Conservation (phyloP, 441 rosid genomes). For the Kokia cookei region DNA sequence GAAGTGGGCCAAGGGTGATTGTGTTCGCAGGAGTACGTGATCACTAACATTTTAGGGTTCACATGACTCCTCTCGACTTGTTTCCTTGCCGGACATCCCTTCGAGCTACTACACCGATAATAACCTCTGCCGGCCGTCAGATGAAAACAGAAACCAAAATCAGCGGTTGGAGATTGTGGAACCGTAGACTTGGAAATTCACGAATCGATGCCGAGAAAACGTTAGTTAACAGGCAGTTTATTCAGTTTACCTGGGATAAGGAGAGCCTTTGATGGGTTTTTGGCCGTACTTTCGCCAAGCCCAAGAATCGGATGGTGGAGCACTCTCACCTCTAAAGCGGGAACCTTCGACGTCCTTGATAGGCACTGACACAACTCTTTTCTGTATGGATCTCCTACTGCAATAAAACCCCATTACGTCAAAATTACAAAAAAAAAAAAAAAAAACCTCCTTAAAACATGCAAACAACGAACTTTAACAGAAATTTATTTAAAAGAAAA, state of each 20-base stretch:
- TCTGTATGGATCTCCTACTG: constrained; percentile 61
- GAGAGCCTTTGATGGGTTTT: constrained; percentile 98
- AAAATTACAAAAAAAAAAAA: background rate
- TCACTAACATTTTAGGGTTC: constrained; percentile 76
- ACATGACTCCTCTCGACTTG: constrained; percentile 85
- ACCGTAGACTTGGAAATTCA: background rate
- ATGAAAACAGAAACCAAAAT: background rate
- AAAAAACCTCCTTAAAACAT: background rate
- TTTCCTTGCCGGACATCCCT: constrained; percentile 94
- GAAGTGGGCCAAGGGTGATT: constrained; percentile 82
- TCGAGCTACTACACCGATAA: constrained; percentile 90
- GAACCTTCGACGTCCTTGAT: constrained; percentile 77
- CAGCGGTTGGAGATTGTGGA: background rate
- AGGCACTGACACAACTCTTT: constrained; percentile 76
- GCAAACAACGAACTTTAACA: background rate
- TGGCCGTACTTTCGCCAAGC: constrained; percentile 99
- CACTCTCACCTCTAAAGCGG: constrained; percentile 63
- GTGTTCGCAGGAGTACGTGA: constrained; percentile 87
- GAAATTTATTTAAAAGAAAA: background rate
- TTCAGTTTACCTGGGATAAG: constrained; percentile 65
- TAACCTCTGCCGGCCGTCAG: constrained; percentile 55
- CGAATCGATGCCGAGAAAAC: background rate
- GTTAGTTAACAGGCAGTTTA: background rate
- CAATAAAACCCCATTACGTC: background rate
- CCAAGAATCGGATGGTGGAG: constrained; percentile 94